Percentiles rank a stretch among this genome's conserved stretches.
Evolutionary conservation across 169 alveolate species (phyloP).

Genomic region (Eimeria necatrix): DNA sequence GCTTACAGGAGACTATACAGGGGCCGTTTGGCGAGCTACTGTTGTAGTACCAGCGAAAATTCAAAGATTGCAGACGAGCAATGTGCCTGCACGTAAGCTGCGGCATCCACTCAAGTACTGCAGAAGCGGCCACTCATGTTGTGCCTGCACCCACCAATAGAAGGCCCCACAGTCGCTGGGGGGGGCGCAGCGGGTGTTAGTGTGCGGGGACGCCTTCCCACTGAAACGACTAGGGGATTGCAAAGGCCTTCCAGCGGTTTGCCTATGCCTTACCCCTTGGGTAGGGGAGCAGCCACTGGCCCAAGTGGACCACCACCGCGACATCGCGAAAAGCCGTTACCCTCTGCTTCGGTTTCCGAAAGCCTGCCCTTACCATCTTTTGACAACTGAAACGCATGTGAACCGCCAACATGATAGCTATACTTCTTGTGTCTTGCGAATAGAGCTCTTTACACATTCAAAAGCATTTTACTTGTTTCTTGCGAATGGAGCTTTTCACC

Average conservation of each 20-base stretch:
- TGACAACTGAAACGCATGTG: constrained; percentile 18
- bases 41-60: constrained; percentile 47
- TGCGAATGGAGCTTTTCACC: no score
- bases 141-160: background rate
- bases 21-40: constrained; percentile 70
- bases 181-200: constrained; percentile 12
- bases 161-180: constrained; percentile 11
- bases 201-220: background rate
- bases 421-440: no score
- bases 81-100: constrained; percentile 2
- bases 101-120: background rate
- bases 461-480: no score
- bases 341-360: constrained; percentile 65
- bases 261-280: constrained; percentile 1
- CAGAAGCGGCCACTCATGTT: background rate
- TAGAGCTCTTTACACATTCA: no score
- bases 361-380: constrained; percentile 72
- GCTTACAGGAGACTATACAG: constrained; percentile 43
- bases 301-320: background rate
- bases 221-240: background rate
- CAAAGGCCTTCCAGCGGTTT: constrained; percentile 17
- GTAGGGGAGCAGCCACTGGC: background rate
- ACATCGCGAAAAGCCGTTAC: constrained; percentile 37
- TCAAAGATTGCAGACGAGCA: background rate
- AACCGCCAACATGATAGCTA: no score